Conservation (phyloP, 2,329 filamentous ascomycete genomes). For the Fusarium subtropicale region DNA sequence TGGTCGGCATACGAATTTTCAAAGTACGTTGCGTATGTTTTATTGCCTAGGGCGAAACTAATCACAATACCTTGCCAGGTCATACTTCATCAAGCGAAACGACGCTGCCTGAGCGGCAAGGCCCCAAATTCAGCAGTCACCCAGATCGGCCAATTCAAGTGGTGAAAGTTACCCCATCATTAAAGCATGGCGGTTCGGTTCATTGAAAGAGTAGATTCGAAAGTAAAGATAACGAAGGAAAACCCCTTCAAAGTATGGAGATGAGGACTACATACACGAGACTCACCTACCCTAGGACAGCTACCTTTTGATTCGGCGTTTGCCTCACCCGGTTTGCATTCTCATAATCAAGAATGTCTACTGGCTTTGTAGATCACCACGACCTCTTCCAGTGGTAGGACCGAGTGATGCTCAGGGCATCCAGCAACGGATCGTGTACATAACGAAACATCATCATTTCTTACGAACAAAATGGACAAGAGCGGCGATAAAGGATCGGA, state of each 20-base stretch:
- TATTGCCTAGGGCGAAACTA: conserved; percentile 2
- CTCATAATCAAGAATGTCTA: conserved; percentile 11
- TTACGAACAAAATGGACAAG: conserved; percentile 27
- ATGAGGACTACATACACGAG: conserved; percentile 20
- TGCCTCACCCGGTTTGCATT: conserved; percentile 13
- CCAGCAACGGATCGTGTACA: conserved; percentile 42
- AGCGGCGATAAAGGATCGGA: conserved; percentile 31
- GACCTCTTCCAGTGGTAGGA: conserved; percentile 4
- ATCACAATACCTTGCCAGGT: conserved; percentile 53
- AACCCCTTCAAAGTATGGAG: conserved; percentile 3
- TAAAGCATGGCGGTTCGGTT: conserved; percentile 15
- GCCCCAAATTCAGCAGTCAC: conserved; percentile 12
- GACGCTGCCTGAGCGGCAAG: conserved; percentile 51
- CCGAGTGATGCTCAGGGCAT: conserved; percentile 7
- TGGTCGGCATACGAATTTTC: conserved; percentile 84
- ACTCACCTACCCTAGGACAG: conserved; percentile 33
- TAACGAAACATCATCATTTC: conserved; percentile 44
- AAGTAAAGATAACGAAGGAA: conserved; percentile 6
- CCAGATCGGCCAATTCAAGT: conserved; percentile 10
- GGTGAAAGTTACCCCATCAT: conserved; percentile 19
- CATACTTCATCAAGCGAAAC: conserved; percentile 70
- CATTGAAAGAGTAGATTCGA: conserved; percentile 18
- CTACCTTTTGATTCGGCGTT: conserved; percentile 30
- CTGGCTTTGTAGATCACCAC: conserved; percentile 10
- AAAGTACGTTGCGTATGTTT: conserved; percentile 63